Percentiles rank a stretch among this genome's conserved stretches.
These are phyloP conservation scores for Fusarium oligoseptatum DNA, from an alignment of 2,329 filamentous ascomycete genomes.

Conservation along the genomic window DNA sequence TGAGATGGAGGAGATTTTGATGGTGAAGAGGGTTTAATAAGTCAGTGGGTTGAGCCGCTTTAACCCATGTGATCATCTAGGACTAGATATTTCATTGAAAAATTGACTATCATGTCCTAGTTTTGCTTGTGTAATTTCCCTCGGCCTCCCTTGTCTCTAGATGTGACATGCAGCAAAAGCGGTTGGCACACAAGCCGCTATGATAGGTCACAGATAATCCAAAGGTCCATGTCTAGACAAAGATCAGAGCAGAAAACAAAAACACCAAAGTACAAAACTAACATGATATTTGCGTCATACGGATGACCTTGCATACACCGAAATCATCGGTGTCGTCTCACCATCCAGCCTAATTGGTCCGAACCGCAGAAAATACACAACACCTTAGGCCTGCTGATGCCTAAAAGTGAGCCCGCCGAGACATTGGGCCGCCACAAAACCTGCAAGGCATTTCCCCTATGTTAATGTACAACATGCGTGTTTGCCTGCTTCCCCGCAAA, in stretches of 20 bases:
- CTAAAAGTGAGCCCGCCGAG: not conserved
- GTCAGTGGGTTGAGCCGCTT: not conserved
- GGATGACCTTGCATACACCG: not conserved
- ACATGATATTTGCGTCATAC: not conserved
- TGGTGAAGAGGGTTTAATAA: not conserved
- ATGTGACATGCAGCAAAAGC: not conserved
- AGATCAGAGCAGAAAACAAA: not conserved
- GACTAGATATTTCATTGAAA: not conserved
- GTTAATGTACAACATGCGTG: not conserved
- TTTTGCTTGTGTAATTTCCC: not conserved
- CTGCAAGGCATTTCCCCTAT: not conserved
- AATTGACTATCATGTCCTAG: not conserved
- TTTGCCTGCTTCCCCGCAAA: not conserved
- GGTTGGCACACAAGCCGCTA: not conserved
- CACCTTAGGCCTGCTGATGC: not conserved
- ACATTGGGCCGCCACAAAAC: not conserved
- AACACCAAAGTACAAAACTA: not conserved
- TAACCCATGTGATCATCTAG: not conserved
- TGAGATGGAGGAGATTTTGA: not conserved
- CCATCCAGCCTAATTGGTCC: not conserved
- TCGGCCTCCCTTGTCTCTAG: not conserved
- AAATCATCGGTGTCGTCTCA: not conserved
- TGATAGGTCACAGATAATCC: not conserved
- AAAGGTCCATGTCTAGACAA: not conserved
- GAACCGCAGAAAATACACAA: not conserved